Percentiles rank a stretch among this genome's conserved stretches.
Evolutionary conservation across 495 filamentous ascomycete species (phyloP).

Genomic region (Neurospora sp.): DNA sequence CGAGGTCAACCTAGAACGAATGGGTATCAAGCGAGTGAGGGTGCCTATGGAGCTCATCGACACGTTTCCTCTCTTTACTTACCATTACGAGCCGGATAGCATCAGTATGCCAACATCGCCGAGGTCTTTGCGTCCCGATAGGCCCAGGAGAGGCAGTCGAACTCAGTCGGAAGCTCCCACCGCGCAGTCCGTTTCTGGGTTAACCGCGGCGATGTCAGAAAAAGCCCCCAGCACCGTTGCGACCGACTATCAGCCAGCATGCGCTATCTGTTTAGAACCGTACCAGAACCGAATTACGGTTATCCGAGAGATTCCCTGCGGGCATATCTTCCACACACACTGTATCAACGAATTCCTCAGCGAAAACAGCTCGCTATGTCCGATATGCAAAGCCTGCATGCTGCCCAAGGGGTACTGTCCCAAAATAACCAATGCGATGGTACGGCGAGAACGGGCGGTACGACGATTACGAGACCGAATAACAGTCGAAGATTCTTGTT

Average conservation of each 20-base stretch:
- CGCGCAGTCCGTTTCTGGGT: background rate
- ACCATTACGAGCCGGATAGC: slow-evolving; percentile 38
- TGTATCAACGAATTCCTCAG: slow-evolving; percentile 77
- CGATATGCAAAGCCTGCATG: slow-evolving; percentile 73
- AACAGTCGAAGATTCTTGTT: slow-evolving; percentile 8
- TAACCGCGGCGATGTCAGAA: slow-evolving; percentile 10
- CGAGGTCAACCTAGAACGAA: slow-evolving; percentile 68
- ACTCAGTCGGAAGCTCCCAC: background rate
- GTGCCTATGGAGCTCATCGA: slow-evolving; percentile 61
- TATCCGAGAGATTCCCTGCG: slow-evolving; percentile 77
- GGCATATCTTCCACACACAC: slow-evolving; percentile 77
- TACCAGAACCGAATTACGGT: slow-evolving; percentile 56
- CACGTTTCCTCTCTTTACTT: slow-evolving; percentile 64
- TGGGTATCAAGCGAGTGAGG: slow-evolving; percentile 66
- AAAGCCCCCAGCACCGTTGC: slow-evolving; percentile 14
- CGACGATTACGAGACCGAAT: slow-evolving; percentile 29
- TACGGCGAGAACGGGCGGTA: slow-evolving; percentile 56
- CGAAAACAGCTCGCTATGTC: slow-evolving; percentile 67
- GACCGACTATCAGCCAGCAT: slow-evolving; percentile 58
- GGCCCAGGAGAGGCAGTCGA: slow-evolving; percentile 2
- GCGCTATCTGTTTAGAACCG: slow-evolving; percentile 78
- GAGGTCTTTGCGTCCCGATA: background rate
- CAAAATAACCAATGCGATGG: slow-evolving; percentile 72
- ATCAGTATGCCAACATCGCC: slow-evolving; percentile 13
- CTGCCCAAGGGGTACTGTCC: slow-evolving; percentile 58